Evolutionary conservation across 2,329 filamentous ascomycete species (phyloP), one percentile per base, ranked within the genome.

Genomic region (Pseudomassariella vexata): DNA sequence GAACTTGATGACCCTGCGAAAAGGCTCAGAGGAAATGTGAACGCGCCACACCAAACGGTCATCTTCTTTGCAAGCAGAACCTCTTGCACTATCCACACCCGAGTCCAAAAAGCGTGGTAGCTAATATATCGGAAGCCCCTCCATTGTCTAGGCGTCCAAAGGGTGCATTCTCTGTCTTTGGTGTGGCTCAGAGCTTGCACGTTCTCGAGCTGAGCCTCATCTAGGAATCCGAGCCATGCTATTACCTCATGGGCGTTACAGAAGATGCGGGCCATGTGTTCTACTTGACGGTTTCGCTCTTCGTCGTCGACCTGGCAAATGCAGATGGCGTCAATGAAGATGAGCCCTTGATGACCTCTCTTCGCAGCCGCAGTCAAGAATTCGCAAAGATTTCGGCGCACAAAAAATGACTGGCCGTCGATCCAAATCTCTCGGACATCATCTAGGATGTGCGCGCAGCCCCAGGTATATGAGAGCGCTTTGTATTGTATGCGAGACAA

Each of bases 11-110:
- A n/a, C n/a, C n/a, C n/a, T n/a, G n/a, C n/a, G n/a, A 44, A 42
- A 14, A 44, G 5, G 6, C 29, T 24, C 3, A 36, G 30, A n/a
- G 36, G 38, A 21, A 45, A 42, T 4, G 23, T 22, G 30, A 39
- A 42, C 16, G 20, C 28, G 19, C 36, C 35, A 26, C 38, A 43
- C 40, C 40, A 45, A 3, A 45, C 19, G n/a, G 27, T 25, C 19
- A 37, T 24, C 4, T 25, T 14, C 19, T 14, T 28, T 12, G 42
- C 40, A 6, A 43, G 35, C 5, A 41, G 20, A 8, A 45, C 33
- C 21, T 45, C 40, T 19, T 45, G 40, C 3, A 41, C 40, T n/a
- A 43, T 30, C 38, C 40, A 43, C 12, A 43, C 19, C 5, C 40
- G 40, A 10, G 12, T 33, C 40, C 42, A 45, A 19, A 38, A 41